These are phyloP conservation scores for Pistacia vera DNA, from an alignment of 345 rosid species.

Conservation along the genomic window DNA sequence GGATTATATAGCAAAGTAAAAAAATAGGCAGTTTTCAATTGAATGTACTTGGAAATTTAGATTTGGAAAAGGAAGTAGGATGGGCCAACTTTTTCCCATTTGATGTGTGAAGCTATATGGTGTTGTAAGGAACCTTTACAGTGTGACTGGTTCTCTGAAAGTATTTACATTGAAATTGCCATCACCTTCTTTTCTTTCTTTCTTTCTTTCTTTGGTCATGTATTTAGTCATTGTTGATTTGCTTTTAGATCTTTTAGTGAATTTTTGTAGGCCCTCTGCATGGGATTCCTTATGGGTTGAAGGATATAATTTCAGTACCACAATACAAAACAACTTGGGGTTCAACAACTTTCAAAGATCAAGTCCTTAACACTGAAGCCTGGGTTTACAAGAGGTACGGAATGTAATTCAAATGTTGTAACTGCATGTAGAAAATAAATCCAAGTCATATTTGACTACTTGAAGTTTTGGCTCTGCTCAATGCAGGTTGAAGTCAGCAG, in stretches of 20 bases:
- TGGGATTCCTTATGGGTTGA: slow-evolving; percentile 89
- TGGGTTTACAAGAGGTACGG: slow-evolving; percentile 85
- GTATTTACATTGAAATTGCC: background rate
- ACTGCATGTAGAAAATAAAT: background rate
- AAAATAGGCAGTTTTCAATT: background rate
- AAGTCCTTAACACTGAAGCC: slow-evolving; percentile 71
- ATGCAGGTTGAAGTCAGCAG: slow-evolving; percentile 61
- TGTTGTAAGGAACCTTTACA: background rate
- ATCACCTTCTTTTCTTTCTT: background rate
- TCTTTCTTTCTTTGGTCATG: background rate
- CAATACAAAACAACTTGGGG: slow-evolving; percentile 93
- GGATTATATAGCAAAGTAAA: background rate
- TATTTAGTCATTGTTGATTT: background rate
- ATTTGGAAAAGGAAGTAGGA: background rate
- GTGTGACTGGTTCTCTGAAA: background rate
- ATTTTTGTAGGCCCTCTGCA: slow-evolving; percentile 77
- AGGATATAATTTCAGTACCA: slow-evolving; percentile 79
- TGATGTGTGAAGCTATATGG: background rate
- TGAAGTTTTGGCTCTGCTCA: background rate
- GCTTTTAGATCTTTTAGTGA: background rate
- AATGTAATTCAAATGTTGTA: background rate
- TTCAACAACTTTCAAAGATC: slow-evolving; percentile 68
- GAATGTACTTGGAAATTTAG: background rate
- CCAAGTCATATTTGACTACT: background rate
- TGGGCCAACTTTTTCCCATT: background rate